Base-by-base conservation (phyloP, 2,329 filamentous ascomycete species). In the Xylariaceae sp. region DNA sequence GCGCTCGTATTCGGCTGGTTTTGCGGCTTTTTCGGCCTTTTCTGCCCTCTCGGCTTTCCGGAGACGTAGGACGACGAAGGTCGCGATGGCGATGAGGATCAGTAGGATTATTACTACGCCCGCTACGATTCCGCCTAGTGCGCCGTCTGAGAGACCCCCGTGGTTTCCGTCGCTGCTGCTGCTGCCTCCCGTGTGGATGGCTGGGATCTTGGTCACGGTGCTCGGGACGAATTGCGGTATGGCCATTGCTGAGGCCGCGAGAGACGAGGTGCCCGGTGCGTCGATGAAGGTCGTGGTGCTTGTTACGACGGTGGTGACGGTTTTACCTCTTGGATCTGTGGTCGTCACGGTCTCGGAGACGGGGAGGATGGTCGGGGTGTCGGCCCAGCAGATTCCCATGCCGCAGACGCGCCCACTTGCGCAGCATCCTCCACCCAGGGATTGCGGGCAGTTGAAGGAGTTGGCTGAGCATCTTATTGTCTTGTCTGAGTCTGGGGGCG, bases 381-480 rank as follows among this genome's bases (percentile, higher is more conserved):
- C 81, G 1, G 76, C 73, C 60, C 81, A 84, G 65, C 83, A 86
- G 11, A 67, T 69, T 15, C 67, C 71, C 1, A 68, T 56, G 2
- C 75, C 82, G 65, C 83, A 86, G 30, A 70, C 78, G 74, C 80
- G 76, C 3, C 78, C 78, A 51, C 70, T 76, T 2, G 70, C 71
- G 66, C 83, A 86, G 63, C 83, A 85, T 0, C 82, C 82, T 59
- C 77, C 80, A 55, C 77, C 78, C 3, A 80, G 64, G 1, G 78
- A 80, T 4, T 77, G 65, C 1, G 83, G 77, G 59, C 83, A 85
- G 2, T 77, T 71, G 57, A 75, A 79, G 51, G 77, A 80, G 60
- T 71, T 75, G 1, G 72, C 63, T 4, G 75, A 75, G 55, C 82
- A 85, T 13, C 69, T 72, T 57, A 72, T 69, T 6, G 73, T 74